Evolutionary conservation across 441 rosid species (phyloP), one percentile per base, ranked within the genome.

Genomic region (Pelargonium citronellum): DNA sequence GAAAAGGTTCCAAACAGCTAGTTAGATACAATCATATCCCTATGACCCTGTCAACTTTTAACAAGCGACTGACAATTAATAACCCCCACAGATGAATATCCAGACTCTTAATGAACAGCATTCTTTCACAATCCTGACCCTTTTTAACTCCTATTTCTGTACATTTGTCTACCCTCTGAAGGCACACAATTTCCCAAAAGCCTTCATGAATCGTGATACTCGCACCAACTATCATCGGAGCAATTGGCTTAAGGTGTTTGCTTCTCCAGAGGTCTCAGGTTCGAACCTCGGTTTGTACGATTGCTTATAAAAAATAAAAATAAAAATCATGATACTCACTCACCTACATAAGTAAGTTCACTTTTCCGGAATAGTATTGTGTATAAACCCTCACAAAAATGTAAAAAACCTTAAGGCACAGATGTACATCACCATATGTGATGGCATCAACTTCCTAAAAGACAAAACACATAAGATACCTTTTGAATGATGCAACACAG

Each of bases 21-120:
- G 30, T 58, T 20, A 58, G 11, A 19, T 8, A 2, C 20, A 17
- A 17, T 19, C 13, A 58, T 24, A 58, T 58, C 9, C 24, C 4
- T 58, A 22, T 22, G 24, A 22, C 24, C 30, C 30, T 1, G 64
- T 9, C 64, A 58, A 58, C 34, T 58, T 58, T 49, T 49, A 10
- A 58, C 9, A 58, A 58, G 16, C 15, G 24, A 62, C 37, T 61
- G 24, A 34, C 47, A 73, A 73, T 22, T 10, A 30, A 4, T 64
- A 62, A 27, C 20, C 49, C 46, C 4, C 27, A 16, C 64, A 43
- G 17, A 73, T 24, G 34, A 44, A 27, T 39, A 55, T 70, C 60
- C 17, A 24, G 16, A 11, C 62, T 57, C 22, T 57, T 17, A 57
- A 57, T 57, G 62, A 57, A 57, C 39, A 5, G 6, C 39, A 34